Conservation (phyloP, 768 basidiomycete genomes). For the Termitomyces titanicus region DNA sequence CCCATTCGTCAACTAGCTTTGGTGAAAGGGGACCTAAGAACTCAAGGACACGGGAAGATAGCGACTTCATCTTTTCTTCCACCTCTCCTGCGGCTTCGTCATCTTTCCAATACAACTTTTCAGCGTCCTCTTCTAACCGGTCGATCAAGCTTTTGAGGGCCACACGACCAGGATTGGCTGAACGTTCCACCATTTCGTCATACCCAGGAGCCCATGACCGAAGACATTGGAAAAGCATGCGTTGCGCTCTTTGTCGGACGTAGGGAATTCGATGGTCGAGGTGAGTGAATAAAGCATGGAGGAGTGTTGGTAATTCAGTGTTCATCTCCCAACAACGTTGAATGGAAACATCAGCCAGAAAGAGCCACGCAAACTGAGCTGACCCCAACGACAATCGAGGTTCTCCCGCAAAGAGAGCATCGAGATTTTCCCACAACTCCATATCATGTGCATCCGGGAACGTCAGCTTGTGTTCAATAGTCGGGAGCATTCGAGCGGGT, state of each 20-base stretch:
- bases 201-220: conserved; percentile 81
- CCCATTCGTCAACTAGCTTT: conserved; percentile 72
- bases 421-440: conserved; percentile 78
- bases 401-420: conserved; percentile 69
- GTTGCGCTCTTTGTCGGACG: conserved; percentile 66
- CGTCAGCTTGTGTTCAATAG: conserved; percentile 65
- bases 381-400: conserved; percentile 71
- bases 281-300: conserved; percentile 80
- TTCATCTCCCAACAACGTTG: conserved; percentile 76
- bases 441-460: conserved; percentile 63
- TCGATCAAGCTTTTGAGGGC: conserved; percentile 48
- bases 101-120: conserved; percentile 66
- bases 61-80: conserved; percentile 62
- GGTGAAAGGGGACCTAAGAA: conserved; percentile 70
- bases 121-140: conserved; percentile 56
- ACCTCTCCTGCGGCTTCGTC: conserved; percentile 54
- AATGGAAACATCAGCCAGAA: conserved; percentile 72
- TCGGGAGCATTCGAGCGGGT: conserved; percentile 80
- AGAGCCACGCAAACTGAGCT: conserved; percentile 86
- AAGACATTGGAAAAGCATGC: conserved; percentile 82
- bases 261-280: conserved; percentile 73
- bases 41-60: conserved; percentile 63
- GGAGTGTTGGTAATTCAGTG: conserved; percentile 64
- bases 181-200: conserved; percentile 64
- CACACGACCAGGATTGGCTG: conserved; percentile 40